Evolutionary conservation across 495 filamentous ascomycete genomes (phyloP).

Genomic region (Neurospora intermedia): DNA sequence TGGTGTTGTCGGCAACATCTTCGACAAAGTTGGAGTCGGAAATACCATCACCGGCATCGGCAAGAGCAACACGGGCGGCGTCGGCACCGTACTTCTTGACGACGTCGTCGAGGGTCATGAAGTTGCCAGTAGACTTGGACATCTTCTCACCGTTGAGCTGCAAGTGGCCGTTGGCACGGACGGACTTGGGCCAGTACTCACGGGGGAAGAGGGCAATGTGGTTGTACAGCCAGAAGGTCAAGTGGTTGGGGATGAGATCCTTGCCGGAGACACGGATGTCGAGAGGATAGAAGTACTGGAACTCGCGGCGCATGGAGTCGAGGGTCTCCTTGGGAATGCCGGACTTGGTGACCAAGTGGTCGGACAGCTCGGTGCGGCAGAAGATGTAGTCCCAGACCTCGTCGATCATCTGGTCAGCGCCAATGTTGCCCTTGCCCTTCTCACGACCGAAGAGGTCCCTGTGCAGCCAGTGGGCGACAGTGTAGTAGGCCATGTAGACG

Average conservation of each 20-base stretch:
- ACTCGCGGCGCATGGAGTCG: slow-evolving; percentile 72
- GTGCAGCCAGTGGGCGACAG: slow-evolving; percentile 80
- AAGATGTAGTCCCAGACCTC: slow-evolving; percentile 97
- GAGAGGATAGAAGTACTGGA: slow-evolving; percentile 94
- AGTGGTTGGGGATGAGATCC: slow-evolving; percentile 78
- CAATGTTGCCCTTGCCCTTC: slow-evolving; percentile 52
- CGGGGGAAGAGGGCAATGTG: slow-evolving; percentile 80
- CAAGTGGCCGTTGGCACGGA: slow-evolving; percentile 86
- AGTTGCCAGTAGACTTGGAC: slow-evolving; percentile 92
- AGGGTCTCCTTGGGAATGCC: slow-evolving; percentile 62
- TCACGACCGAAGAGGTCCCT: slow-evolving; percentile 63
- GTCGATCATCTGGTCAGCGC: slow-evolving; percentile 82
- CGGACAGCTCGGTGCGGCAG: slow-evolving; percentile 45
- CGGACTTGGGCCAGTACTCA: slow-evolving; percentile 74
- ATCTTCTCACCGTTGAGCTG: slow-evolving; percentile 95
- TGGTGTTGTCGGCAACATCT: slow-evolving; percentile 79
- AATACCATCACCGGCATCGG: slow-evolving; percentile 89
- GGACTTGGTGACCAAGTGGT: slow-evolving; percentile 47
- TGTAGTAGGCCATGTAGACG: slow-evolving; percentile 96
- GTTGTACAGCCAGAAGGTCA: slow-evolving; percentile 95
- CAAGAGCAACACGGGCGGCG: slow-evolving; percentile 81
- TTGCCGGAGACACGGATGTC: slow-evolving; percentile 79
- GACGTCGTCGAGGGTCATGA: slow-evolving; percentile 79
- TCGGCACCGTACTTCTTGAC: slow-evolving; percentile 91
- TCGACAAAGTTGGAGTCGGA: slow-evolving; percentile 98